Evolutionary conservation across 2,329 filamentous ascomycete genomes (phyloP), one percentile per base, ranked within the genome.

Genomic region (Colletotrichum sp.): DNA sequence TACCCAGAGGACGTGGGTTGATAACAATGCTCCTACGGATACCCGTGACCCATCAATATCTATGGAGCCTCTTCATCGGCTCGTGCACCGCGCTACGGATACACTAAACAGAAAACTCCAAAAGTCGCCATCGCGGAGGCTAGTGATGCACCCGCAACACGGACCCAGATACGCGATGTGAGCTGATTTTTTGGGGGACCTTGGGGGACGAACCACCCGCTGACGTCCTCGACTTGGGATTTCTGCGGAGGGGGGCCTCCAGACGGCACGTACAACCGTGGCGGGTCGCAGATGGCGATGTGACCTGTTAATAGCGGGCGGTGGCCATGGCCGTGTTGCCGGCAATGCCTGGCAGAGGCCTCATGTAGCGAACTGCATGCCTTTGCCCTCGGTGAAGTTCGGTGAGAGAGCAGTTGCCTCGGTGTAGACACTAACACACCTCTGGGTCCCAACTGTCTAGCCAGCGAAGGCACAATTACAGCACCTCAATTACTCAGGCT

Each of bases 181-280:
- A 75, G 60, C 34, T 72, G 62, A 28, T 66, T 65, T 18, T n/a
- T 34, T 13, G 39, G 44, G 36, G n/a, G 30, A 26, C 52, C 68
- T 62, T 28, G 26, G 21, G n/a, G 62, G 71, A 32, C 24, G 16
- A 6, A 39, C 28, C 36, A 67, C 34, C 36, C 64, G 55, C 30
- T 67, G 72, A 75, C 72, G 72, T 72, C 34, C 55, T 67, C 55
- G 72, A 75, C 62, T 57, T 65, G 44, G 18, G 30, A 16, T 13
- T 26, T 8, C 13, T 64, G 24, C 28, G 52, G 52, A 28, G 24
- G 24, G 59, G 44, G 44, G 32, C 30, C 24, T 60, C 8, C 24
- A 18, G 32, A 34, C 55, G 65, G 65, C 71, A 69, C 57, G 16
- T 30, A 0, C 39, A n/a, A 44, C 24, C 39, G 30, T 30, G 36